Conservation (phyloP, 306 rosid genomes). For the Phaseolus lunatus region DNA sequence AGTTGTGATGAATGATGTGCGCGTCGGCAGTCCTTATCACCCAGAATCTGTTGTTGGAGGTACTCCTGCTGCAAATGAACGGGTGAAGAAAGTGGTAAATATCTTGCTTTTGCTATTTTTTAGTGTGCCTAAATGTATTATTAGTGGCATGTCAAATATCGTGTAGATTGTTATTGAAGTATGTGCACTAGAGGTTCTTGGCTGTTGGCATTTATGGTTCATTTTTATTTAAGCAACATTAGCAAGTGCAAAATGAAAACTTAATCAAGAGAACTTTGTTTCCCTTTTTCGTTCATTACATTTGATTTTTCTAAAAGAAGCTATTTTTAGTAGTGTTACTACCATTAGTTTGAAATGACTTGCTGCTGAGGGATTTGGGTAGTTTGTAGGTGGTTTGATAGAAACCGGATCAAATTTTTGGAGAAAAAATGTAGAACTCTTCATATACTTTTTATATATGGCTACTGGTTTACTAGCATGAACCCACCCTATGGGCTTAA, state of each 20-base stretch:
- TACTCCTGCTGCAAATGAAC: constrained; percentile 93
- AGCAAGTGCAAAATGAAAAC: constrained; percentile 25
- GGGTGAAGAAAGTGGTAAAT: constrained; percentile 96
- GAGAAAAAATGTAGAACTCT: too few species aligned
- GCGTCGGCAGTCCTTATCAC: constrained; percentile 89
- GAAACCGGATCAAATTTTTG: too few species aligned
- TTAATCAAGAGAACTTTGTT: constrained; percentile 6
- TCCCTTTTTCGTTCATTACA: neutral
- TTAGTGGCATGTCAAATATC: constrained; percentile 5
- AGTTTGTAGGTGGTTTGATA: neutral
- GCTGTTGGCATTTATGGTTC: constrained; percentile 37
- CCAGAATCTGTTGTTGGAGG: constrained; percentile 96
- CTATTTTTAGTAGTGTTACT: neutral
- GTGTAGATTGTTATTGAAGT: neutral
- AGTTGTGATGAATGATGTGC: constrained; percentile 96
- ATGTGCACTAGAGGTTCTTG: neutral
- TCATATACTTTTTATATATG: too few species aligned
- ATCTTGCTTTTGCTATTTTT: constrained; percentile 21
- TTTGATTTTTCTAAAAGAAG: constrained; percentile 22
- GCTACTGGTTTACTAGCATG: too few species aligned
- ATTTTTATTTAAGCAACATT: neutral
- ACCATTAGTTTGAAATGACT: constrained; percentile 1
- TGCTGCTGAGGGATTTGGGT: neutral
- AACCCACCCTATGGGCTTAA: too few species aligned
- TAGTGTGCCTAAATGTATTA: neutral